Conservation (phyloP, 2,329 filamentous ascomycete species). For the Epichloe hybrida region DNA sequence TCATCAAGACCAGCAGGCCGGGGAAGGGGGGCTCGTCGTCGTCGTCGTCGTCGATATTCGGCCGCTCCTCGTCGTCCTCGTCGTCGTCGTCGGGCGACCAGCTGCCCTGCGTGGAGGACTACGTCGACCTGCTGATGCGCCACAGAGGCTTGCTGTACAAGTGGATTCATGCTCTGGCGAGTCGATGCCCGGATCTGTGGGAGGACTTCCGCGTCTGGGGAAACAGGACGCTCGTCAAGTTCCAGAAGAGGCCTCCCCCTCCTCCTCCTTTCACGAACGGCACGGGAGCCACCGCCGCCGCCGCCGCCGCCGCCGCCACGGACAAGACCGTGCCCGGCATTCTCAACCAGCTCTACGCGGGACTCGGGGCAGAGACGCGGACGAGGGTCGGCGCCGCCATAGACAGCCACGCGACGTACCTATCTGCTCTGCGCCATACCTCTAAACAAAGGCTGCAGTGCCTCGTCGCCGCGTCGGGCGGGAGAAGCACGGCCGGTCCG, state of each 20-base stretch:
- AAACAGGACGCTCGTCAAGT: conserved; percentile 42
- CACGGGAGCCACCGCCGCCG: too few relatives aligned
- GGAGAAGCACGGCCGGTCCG: conserved; percentile 41
- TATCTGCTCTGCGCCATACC: conserved; percentile 37
- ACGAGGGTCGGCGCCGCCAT: conserved; percentile 34
- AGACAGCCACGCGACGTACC: conserved; percentile 47
- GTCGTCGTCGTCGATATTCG: too few relatives aligned
- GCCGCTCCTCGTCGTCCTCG: neutral
- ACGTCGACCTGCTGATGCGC: conserved; percentile 49
- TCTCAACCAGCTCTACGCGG: conserved; percentile 28
- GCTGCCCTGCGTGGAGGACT: conserved; percentile 57
- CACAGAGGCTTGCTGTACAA: conserved; percentile 52
- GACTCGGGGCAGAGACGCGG: conserved; percentile 34
- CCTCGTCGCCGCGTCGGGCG: conserved; percentile 33
- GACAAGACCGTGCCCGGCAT: conserved; percentile 19
- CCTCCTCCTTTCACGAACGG: too few relatives aligned
- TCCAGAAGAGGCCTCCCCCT: conserved; percentile 21
- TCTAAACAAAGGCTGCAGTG: conserved; percentile 42
- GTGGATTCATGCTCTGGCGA: conserved; percentile 57
- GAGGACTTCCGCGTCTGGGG: conserved; percentile 48
- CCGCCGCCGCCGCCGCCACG: too few relatives aligned
- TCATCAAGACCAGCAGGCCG: conserved; percentile 46
- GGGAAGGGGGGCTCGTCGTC: conserved; percentile 15
- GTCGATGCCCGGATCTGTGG: conserved; percentile 52
- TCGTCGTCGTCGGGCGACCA: conserved; percentile 2